phyloP scores from a whole-genome alignment of 345 rosid genomes.

The Euphorbia lathyris region DNA sequence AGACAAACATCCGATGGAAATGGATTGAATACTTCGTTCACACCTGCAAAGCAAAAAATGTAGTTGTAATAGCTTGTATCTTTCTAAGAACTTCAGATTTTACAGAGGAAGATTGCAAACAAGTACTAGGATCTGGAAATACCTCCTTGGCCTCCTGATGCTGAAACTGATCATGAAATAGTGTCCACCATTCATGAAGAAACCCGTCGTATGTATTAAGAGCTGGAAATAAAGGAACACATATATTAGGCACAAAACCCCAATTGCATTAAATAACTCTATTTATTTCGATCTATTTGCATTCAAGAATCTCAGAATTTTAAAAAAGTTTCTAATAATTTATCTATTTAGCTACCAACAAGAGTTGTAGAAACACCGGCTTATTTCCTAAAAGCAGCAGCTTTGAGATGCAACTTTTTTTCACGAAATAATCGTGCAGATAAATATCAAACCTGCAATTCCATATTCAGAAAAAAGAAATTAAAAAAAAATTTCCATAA shows the following conservation, averaged over 20 bases:
- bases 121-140: neutral
- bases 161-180: conserved; percentile 26
- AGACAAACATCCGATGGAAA: conserved; percentile 5
- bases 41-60: conserved; percentile 11
- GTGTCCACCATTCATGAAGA: conserved; percentile 38
- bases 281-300: too few species aligned
- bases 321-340: too few species aligned
- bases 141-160: conserved; percentile 8
- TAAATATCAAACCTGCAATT: conserved; percentile 31
- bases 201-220: conserved; percentile 27
- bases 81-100: too few species aligned
- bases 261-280: too few species aligned
- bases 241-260: too few species aligned
- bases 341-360: too few species aligned
- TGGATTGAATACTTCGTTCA: conserved; percentile 9
- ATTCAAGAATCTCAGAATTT: too few species aligned
- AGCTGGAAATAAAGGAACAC: conserved; percentile 21
- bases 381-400: conserved; percentile 30
- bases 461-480: conserved; percentile 11
- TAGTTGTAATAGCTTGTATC: too few species aligned
- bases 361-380: conserved; percentile 18
- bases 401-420: conserved; percentile 30
- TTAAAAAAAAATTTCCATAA: too few species aligned
- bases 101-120: too few species aligned
- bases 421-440: conserved; percentile 40